Evolutionary conservation across 169 alveolate species (phyloP), one percentile per base, ranked within the genome.

Genomic region (Eimeria sp.): DNA sequence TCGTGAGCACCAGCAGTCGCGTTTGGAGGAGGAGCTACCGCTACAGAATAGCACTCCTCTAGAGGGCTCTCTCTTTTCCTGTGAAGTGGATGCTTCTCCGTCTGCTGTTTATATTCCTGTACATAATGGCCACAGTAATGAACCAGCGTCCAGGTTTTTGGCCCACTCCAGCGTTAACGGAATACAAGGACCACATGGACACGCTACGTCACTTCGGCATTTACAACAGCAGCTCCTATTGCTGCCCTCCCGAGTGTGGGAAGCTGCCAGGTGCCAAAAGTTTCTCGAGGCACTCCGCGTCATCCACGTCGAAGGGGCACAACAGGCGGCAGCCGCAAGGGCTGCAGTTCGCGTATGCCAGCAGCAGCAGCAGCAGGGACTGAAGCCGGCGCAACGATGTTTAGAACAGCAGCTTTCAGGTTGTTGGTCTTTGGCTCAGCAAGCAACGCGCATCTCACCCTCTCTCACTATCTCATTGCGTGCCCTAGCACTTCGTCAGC

Each of bases 401-500:
- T 16, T 60, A 40, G 64, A 58, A 40, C 58, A 64, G 40, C 91
- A 85, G 60, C 62, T 60, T 11, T 58, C 76, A 62, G 91, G 91
- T 40, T 85, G 91, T n/a, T 62, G 76, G 91, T 78, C 91, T 60
- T 52, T 85, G 43, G 91, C 91, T 27, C 91, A 85, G 52, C 91
- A 85, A 56, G 52, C 66, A 23, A 40, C 60, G 27, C 80, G 58
- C 64, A 60, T 33, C 43, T 58, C 62, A 4, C 64, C 80, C 37
- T 58, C 91, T 33, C 78, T 85, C 60, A 62, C 9, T 33, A 46
- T 40, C 33, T 85, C 78, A 11, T 27, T 85, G 91, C 91, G 91
- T 25, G 91, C 91, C 62, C 78, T 85, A 6, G 91, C 91, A 37
- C 46, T 85, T 25, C 91, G 91, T 23, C 91, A 85, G 40, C 80